Conservation (phyloP, 208 protist genomes). For the Acanthamoeba rhysodes region DNA sequence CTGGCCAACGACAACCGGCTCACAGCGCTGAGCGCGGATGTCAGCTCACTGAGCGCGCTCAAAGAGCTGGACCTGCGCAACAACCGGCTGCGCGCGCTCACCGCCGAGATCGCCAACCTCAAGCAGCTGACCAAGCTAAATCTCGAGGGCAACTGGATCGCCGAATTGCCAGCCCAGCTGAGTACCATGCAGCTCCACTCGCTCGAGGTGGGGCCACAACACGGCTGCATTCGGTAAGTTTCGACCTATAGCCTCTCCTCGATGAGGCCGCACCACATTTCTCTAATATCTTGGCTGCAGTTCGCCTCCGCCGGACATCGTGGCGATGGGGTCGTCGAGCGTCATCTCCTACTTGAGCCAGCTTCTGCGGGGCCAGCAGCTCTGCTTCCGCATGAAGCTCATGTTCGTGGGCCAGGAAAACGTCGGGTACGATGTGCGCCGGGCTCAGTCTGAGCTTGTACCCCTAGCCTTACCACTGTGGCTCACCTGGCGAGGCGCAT, state of each 20-base stretch:
- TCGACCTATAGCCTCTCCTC: too few species aligned
- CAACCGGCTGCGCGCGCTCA: background rate
- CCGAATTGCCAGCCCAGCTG: slow-evolving; percentile 5
- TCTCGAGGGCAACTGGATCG: slow-evolving; percentile 12
- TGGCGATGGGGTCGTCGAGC: background rate
- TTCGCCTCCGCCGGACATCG: slow-evolving; percentile 25
- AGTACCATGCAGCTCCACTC: background rate
- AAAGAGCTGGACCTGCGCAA: background rate
- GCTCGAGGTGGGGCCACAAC: background rate
- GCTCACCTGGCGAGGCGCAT: too few species aligned
- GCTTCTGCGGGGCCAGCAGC: background rate
- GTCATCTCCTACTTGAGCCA: slow-evolving; percentile 28
- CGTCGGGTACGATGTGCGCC: background rate
- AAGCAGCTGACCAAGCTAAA: slow-evolving; percentile 2
- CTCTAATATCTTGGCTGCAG: background rate
- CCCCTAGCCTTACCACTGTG: too few species aligned
- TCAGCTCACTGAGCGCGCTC: background rate
- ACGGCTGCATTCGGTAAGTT: slow-evolving; percentile 10
- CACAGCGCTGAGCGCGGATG: background rate
- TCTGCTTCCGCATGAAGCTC: slow-evolving; percentile 59
- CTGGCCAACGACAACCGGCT: background rate
- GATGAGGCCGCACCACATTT: background rate
- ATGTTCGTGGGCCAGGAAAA: slow-evolving; percentile 72
- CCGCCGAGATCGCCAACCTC: slow-evolving; percentile 18
- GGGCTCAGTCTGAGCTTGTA: background rate